Evolutionary conservation across 1,284 basidiomycete genomes (phyloP).

Genomic region (Neotropicomus parvogracilis): DNA sequence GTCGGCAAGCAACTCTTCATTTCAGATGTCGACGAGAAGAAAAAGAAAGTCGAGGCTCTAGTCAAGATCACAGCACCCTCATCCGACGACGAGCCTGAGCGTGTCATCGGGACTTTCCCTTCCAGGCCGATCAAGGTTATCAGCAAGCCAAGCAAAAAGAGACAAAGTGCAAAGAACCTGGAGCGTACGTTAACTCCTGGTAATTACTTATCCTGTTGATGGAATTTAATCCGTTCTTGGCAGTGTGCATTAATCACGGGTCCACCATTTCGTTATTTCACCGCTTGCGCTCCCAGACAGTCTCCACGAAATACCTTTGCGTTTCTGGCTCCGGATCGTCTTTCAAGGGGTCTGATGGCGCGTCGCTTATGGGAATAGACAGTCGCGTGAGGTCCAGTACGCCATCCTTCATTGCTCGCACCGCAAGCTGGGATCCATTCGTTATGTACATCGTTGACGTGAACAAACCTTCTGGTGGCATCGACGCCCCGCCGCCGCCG

Average conservation of each 20-base stretch:
- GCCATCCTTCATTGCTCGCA: slow-evolving; percentile 81
- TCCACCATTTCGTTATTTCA: slow-evolving; percentile 95
- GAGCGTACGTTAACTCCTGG: slow-evolving; percentile 64
- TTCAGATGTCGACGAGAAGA: slow-evolving; percentile 85
- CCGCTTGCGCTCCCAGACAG: slow-evolving; percentile 87
- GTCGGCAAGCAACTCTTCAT: slow-evolving; percentile 91
- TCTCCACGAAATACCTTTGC: slow-evolving; percentile 94
- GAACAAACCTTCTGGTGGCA: slow-evolving; percentile 71
- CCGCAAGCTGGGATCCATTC: slow-evolving; percentile 89
- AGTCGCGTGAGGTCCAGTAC: slow-evolving; percentile 66
- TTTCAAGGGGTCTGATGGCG: slow-evolving; percentile 88
- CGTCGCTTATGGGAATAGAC: slow-evolving; percentile 77
- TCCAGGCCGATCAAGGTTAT: slow-evolving; percentile 96
- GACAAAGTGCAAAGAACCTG: slow-evolving; percentile 88
- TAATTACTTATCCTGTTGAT: slow-evolving; percentile 18
- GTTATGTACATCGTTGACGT: slow-evolving; percentile 93
- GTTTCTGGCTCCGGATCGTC: slow-evolving; percentile 88
- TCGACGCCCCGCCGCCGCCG: slow-evolving; percentile 72
- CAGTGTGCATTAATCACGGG: slow-evolving; percentile 93
- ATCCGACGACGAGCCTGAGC: slow-evolving; percentile 71
- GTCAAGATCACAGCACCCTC: slow-evolving; percentile 86
- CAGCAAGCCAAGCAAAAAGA: slow-evolving; percentile 94
- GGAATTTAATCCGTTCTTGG: slow-evolving; percentile 14
- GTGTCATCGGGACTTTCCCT: slow-evolving; percentile 82
- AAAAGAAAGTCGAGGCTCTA: slow-evolving; percentile 87